Percentiles rank a stretch among this genome's conserved stretches.
Conservation (phyloP, 129 eudicot genomes). For the Deinandra increscens region DNA sequence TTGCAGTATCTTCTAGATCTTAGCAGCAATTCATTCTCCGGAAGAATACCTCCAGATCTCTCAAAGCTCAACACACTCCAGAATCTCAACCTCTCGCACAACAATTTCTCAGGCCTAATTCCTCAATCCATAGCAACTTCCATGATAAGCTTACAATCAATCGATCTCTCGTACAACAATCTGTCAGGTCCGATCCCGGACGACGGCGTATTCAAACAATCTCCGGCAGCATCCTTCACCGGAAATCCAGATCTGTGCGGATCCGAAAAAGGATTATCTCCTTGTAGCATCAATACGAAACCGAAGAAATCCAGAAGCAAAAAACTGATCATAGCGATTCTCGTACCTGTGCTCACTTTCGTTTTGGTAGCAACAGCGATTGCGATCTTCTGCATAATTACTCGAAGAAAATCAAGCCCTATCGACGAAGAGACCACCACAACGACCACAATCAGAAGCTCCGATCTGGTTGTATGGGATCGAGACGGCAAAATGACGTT, state of each 20-base stretch:
- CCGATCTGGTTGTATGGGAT: constrained; percentile 61
- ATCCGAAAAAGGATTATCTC: constrained; percentile 49
- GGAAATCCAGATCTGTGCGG: constrained; percentile 79
- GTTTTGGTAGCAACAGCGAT: constrained; percentile 40
- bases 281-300: constrained; percentile 33
- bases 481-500: constrained; percentile 55
- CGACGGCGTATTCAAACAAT: constrained; percentile 39
- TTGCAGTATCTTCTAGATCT: constrained; percentile 62
- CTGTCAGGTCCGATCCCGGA: constrained; percentile 63
- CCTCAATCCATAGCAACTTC: constrained; percentile 50
- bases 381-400: constrained; percentile 25
- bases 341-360: constrained; percentile 43
- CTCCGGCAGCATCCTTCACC: constrained; percentile 40
- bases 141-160: constrained; percentile 58
- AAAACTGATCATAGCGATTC: constrained; percentile 37
- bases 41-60: constrained; percentile 58
- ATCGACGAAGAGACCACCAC: constrained; percentile 36
- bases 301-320: constrained; percentile 20
- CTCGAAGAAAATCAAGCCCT: constrained; percentile 32
- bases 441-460: constrained; percentile 15
- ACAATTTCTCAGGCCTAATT: constrained; percentile 64
- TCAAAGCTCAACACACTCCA: constrained; percentile 52
- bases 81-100: constrained; percentile 67
- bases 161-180: constrained; percentile 69
- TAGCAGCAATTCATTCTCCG: constrained; percentile 68